Evolutionary conservation across 1,284 basidiomycete species (phyloP).

Genomic region (Fistulinella cinereoalba): DNA sequence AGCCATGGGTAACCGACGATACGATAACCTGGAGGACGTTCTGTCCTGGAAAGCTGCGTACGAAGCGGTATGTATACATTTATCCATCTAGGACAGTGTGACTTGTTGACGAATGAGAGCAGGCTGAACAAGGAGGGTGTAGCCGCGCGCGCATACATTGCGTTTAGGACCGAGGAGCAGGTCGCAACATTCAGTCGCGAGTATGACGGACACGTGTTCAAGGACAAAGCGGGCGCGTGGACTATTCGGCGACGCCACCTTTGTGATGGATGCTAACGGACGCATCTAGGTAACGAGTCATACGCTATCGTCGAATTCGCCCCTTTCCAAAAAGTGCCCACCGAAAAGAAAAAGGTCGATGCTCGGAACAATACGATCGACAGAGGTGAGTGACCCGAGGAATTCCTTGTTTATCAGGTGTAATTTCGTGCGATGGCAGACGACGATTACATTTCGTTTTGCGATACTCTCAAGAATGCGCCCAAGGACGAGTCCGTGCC

Average conservation of each 20-base stretch:
- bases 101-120: not conserved
- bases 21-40: constrained; percentile 67
- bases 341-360: constrained; percentile 66
- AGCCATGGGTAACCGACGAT: constrained; percentile 79
- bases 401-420: not conserved
- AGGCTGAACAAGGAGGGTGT: constrained; percentile 80
- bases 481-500: constrained; percentile 56
- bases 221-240: constrained; percentile 79
- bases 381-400: constrained; percentile 13
- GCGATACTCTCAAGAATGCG: constrained; percentile 57
- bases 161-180: constrained; percentile 74
- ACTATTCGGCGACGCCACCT: not conserved
- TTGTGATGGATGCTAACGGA: not conserved
- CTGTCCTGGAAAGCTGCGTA: constrained; percentile 67
- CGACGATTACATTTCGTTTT: constrained; percentile 78
- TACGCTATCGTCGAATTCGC: constrained; percentile 92
- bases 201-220: constrained; percentile 91
- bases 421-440: constrained; percentile 42
- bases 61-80: constrained; percentile 51
- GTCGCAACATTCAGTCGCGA: constrained; percentile 77
- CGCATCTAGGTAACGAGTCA: constrained; percentile 72
- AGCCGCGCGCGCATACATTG: constrained; percentile 88
- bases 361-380: constrained; percentile 36
- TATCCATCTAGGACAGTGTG: too few species aligned
- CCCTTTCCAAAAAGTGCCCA: constrained; percentile 83